phyloP scores from a whole-genome alignment of 2,329 filamentous ascomycete species.

The Fusarium concolor region DNA sequence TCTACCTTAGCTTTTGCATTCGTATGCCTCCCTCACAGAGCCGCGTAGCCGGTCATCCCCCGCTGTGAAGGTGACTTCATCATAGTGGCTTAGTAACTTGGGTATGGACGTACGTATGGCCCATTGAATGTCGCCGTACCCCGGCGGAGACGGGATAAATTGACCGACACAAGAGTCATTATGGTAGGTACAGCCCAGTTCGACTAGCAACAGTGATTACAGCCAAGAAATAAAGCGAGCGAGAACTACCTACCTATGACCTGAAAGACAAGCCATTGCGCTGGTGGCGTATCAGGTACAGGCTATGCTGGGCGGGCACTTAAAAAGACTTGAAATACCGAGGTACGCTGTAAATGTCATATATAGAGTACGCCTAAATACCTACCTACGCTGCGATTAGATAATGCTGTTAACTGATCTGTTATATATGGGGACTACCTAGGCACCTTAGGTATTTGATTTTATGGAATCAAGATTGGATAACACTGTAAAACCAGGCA shows the following conservation, averaged over 20 bases:
- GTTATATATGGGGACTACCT: too few species aligned
- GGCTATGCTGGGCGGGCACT: neutral
- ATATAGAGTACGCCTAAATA: slow-evolving; percentile 7
- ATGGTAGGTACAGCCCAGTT: slow-evolving; percentile 2
- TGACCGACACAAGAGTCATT: slow-evolving; percentile 1
- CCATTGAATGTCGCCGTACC: slow-evolving; percentile 13
- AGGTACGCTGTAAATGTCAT: slow-evolving; percentile 2
- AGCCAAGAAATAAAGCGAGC: neutral
- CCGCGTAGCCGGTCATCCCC: slow-evolving; percentile 25
- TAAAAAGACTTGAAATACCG: neutral
- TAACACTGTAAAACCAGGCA: neutral
- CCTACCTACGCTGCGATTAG: neutral
- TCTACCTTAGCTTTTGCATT: neutral
- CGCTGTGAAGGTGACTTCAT: slow-evolving; percentile 38
- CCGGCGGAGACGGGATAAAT: slow-evolving; percentile 11
- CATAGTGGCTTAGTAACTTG: slow-evolving; percentile 35
- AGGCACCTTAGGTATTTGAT: too few species aligned
- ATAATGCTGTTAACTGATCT: neutral
- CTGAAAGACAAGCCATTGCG: neutral
- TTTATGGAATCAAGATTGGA: neutral
- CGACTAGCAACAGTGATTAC: neutral
- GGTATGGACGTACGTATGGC: slow-evolving; percentile 6
- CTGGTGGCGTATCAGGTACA: neutral
- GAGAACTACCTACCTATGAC: neutral
- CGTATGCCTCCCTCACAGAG: slow-evolving; percentile 19